Evolutionary conservation across 2,329 filamentous ascomycete species (phyloP), one percentile per base, ranked within the genome.

Genomic region (Rutstroemia sp.): DNA sequence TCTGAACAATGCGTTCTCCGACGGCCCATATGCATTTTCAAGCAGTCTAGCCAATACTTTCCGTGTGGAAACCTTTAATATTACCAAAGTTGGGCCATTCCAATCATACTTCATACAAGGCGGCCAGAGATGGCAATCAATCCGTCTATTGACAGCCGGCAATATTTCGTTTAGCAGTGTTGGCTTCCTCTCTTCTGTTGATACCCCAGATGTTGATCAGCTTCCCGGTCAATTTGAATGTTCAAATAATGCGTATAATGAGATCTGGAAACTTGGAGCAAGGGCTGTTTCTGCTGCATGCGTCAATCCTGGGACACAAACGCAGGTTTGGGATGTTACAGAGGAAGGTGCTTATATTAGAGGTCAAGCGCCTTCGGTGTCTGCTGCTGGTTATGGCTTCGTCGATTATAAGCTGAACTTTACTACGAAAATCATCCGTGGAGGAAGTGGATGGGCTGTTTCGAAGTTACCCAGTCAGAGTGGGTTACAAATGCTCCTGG

Each of bases 81-180:
- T 74, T n/a, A 71, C 68, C 0, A 45, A 57, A 0, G 9, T 51
- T 1, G 72, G 73, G 2, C 52, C 58, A 2, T 21, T 68, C 0
- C 55, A 69, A 7, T 70, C 68, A 1, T 71, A 65, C 19, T 68
- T 75, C 39, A 55, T 74, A 0, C 73, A 75, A 60, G 73, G 73
- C 4, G 72, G 71, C 0, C 71, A 73, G 58, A 61, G 70, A 59
- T 76, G 73, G 73, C 67, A 74, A 57, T 68, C 70, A 0, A 61
- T 74, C 23, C 64, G 65, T 2, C 62, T 75, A 0, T 61, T 75
- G 17, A 72, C 69, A 0, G 65, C 71, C 21, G 65, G 62, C 1
- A 64, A 64, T 2, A 57, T 75, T 3, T 65, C 61, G 0, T 66
- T 76, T 19, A 34, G 10, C 17, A 49, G 25, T 8, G 19, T 38